Evolutionary conservation across 2,329 filamentous ascomycete genomes (phyloP).

Genomic region (Dothiorella sarmentorum): DNA sequence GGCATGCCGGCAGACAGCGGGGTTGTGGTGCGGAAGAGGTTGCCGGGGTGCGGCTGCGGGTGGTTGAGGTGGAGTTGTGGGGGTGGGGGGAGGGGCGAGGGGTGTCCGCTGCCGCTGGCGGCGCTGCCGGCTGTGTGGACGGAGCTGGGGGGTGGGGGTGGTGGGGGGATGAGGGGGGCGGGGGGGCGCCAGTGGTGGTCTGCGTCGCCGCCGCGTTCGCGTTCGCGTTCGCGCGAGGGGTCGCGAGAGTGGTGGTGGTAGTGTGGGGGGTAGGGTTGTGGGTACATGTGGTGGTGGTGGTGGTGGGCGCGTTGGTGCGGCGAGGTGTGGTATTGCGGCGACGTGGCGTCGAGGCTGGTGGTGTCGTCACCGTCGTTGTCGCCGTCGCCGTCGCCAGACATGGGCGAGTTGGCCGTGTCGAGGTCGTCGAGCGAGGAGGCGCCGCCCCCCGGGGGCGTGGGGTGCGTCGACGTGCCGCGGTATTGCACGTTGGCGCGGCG

Average conservation of each 20-base stretch:
- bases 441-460: constrained; percentile 28
- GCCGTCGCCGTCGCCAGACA: constrained; percentile 24
- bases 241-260: background rate
- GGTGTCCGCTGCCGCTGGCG: background rate
- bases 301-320: constrained; percentile 21
- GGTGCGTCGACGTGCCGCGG: constrained; percentile 55
- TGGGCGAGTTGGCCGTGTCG: constrained; percentile 26
- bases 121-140: background rate
- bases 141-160: background rate
- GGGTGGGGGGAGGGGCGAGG: background rate
- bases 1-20: background rate
- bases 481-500: constrained; percentile 79
- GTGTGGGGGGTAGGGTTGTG: constrained; percentile 24
- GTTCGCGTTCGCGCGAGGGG: background rate
- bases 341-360: constrained; percentile 21
- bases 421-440: constrained; percentile 28
- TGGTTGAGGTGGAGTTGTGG: background rate
- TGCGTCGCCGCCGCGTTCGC: background rate
- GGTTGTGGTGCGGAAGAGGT: background rate
- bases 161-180: background rate
- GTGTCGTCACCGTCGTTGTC: constrained; percentile 24
- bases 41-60: background rate
- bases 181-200: background rate
- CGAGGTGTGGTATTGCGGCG: constrained; percentile 3
- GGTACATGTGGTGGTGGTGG: constrained; percentile 22